phyloP scores from a whole-genome alignment of 208 protist species.

The Crithidia bombi region DNA sequence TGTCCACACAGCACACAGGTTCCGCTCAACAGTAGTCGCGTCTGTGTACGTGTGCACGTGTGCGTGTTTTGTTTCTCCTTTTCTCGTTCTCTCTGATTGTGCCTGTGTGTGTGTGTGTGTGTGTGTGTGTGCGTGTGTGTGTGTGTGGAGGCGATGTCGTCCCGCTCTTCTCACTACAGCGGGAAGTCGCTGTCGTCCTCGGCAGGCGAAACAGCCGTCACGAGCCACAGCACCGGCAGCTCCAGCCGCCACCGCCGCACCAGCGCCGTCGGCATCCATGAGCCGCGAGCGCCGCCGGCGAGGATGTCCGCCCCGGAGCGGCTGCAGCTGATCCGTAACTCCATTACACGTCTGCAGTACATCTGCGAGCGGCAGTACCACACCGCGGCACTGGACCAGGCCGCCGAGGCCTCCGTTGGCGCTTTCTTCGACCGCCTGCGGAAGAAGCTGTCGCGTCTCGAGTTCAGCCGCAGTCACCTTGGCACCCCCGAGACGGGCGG shows the following conservation, averaged over 20 bases:
- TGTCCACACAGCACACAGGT: background rate
- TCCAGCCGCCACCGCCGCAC: conserved; percentile 54
- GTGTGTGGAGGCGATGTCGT: conserved; percentile 44
- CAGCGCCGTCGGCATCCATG: conserved; percentile 25
- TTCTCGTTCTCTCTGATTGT: background rate
- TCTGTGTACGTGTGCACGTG: background rate
- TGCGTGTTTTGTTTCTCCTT: conserved; percentile 3
- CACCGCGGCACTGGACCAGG: conserved; percentile 63
- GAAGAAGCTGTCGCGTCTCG: conserved; percentile 51
- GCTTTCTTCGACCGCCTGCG: conserved; percentile 64
- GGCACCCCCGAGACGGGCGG: conserved; percentile 48
- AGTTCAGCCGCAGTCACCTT: conserved; percentile 61
- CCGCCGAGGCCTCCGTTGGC: conserved; percentile 48
- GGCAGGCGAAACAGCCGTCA: conserved; percentile 51
- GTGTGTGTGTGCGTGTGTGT: background rate
- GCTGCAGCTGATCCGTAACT: conserved; percentile 76
- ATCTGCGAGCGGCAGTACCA: conserved; percentile 78
- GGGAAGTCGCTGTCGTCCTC: conserved; percentile 62
- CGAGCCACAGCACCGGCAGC: conserved; percentile 52
- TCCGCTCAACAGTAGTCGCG: background rate
- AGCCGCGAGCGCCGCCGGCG: conserved; percentile 51
- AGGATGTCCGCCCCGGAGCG: conserved; percentile 77
- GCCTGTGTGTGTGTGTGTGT: too few species aligned
- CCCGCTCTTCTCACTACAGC: conserved; percentile 60
- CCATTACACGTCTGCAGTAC: conserved; percentile 76